Percentiles rank a stretch among this genome's conserved stretches.
Conservation (phyloP, 2,329 filamentous ascomycete genomes). For the Ascochyta clinopodiicola region DNA sequence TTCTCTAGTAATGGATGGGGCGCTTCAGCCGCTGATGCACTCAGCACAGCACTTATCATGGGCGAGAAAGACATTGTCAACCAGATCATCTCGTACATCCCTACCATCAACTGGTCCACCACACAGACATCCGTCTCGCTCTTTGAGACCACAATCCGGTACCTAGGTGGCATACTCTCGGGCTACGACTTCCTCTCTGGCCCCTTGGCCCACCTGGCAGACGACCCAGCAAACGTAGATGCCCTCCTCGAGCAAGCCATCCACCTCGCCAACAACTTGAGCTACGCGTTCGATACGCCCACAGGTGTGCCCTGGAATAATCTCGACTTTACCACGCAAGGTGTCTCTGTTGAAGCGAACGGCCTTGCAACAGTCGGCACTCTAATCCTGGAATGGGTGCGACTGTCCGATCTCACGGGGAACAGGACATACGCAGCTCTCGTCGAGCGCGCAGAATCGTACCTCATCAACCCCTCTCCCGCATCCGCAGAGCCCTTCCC, state of each 20-base stretch:
- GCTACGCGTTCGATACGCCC: constrained; percentile 78
- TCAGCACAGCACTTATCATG: constrained; percentile 83
- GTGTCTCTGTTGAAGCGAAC: constrained; percentile 62
- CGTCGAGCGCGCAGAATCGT: constrained; percentile 70
- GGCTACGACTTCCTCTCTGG: constrained; percentile 77
- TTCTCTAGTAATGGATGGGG: constrained; percentile 79
- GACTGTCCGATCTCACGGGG: constrained; percentile 75
- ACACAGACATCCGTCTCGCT: constrained; percentile 69
- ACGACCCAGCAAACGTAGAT: constrained; percentile 58
- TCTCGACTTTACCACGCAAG: constrained; percentile 64
- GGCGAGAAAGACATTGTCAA: constrained; percentile 69
- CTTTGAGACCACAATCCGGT: constrained; percentile 91
- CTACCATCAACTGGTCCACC: constrained; percentile 72
- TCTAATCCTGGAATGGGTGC: constrained; percentile 83
- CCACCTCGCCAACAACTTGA: constrained; percentile 73
- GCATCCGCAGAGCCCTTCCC: constrained; percentile 73
- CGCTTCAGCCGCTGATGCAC: constrained; percentile 79
- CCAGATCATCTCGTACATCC: constrained; percentile 74
- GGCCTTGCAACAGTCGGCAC: constrained; percentile 79
- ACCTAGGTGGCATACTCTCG: constrained; percentile 80
- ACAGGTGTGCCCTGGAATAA: constrained; percentile 76
- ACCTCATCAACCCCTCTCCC: constrained; percentile 72
- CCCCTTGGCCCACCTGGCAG: constrained; percentile 62
- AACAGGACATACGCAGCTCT: constrained; percentile 70
- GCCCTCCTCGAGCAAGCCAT: constrained; percentile 70